These are phyloP conservation scores for Didymella exigua DNA, from an alignment of 2,329 filamentous ascomycete genomes.

Conservation along the genomic window DNA sequence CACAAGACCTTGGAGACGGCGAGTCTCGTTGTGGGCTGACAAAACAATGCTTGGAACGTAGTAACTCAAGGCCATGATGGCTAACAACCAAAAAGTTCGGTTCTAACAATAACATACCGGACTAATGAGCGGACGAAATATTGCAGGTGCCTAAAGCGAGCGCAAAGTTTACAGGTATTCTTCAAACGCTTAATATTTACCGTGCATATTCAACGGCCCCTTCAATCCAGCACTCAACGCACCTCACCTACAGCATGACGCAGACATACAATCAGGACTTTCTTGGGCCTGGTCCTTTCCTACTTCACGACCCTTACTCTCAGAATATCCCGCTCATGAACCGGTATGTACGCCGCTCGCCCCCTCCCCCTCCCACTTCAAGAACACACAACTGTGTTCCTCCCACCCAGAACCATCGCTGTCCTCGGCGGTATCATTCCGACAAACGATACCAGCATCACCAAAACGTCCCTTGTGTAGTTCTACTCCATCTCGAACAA, in stretches of 20 bases:
- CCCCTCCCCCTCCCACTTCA: conserved; percentile 28
- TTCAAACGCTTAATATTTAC: not conserved
- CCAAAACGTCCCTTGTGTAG: conserved; percentile 27
- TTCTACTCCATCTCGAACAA: conserved; percentile 26
- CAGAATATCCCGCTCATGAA: not conserved
- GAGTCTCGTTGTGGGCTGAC: not conserved
- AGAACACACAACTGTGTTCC: conserved; percentile 33
- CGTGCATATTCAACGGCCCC: too few relatives aligned
- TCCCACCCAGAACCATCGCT: conserved; percentile 25
- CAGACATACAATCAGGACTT: not conserved
- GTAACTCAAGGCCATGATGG: not conserved
- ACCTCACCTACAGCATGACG: not conserved
- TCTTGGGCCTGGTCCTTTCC: not conserved
- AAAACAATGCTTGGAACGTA: not conserved
- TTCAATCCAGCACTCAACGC: not conserved
- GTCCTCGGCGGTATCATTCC: conserved; percentile 33
- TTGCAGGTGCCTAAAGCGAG: not conserved
- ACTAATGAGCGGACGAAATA: not conserved
- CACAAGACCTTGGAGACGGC: not conserved
- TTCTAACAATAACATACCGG: not conserved
- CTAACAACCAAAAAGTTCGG: not conserved
- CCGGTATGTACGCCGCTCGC: conserved; percentile 24
- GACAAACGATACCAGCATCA: conserved; percentile 4
- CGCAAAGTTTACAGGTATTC: not conserved
- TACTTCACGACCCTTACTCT: not conserved